A percentile compares a stretch with the other conserved stretches of the same genome.
These are phyloP conservation scores for Rhodotorula paludigena DNA, from an alignment of 768 basidiomycete species.

Conservation along the genomic window DNA sequence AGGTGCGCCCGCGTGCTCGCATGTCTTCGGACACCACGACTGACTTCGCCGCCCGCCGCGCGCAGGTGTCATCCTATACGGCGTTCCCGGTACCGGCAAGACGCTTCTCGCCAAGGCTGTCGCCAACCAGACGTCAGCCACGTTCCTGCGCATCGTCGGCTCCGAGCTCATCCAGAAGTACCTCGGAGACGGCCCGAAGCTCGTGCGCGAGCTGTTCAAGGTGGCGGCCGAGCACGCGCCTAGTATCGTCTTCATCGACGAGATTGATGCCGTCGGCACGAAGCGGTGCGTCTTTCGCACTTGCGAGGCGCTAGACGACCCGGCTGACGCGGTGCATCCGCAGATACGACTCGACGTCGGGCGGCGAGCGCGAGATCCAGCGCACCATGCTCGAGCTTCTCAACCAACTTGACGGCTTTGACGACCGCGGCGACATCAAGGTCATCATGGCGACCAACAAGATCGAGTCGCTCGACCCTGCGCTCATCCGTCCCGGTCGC, in stretches of 20 bases:
- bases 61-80: slow-evolving; percentile 84
- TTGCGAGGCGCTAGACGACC: background rate
- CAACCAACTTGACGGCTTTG: slow-evolving; percentile 99
- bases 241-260: slow-evolving; percentile 98
- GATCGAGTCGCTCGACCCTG: slow-evolving; percentile 95
- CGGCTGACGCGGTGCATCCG: background rate
- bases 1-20: slow-evolving; percentile 45
- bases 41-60: background rate
- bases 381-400: slow-evolving; percentile 97
- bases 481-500: slow-evolving; percentile 94
- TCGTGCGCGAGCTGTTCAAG: slow-evolving; percentile 93
- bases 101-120: slow-evolving; percentile 96
- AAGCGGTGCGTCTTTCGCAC: slow-evolving; percentile 64
- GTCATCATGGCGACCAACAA: slow-evolving; percentile 99
- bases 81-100: slow-evolving; percentile 97
- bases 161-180: slow-evolving; percentile 99
- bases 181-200: slow-evolving; percentile 95
- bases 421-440: slow-evolving; percentile 97
- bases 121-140: slow-evolving; percentile 96
- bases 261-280: slow-evolving; percentile 96
- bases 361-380: slow-evolving; percentile 98
- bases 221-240: slow-evolving; percentile 97
- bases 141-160: slow-evolving; percentile 93
- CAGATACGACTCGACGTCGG: slow-evolving; percentile 96
- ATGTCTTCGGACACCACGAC: background rate